Base-by-base conservation (phyloP, 768 basidiomycete species). In the Mycena olivaceomarginata region DNA sequence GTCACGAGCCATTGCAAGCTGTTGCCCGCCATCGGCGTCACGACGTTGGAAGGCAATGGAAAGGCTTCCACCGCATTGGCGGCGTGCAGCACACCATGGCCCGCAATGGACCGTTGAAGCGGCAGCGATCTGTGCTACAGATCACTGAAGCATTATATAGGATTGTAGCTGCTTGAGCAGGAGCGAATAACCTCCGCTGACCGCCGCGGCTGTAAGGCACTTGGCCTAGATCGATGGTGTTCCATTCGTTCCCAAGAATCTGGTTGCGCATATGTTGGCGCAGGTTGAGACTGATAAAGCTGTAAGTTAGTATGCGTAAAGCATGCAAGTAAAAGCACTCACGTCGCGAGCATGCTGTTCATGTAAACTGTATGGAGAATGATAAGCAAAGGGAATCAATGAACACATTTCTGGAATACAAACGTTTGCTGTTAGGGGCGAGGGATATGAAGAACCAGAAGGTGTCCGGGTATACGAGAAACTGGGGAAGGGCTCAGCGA, bases 321-420 rank as follows among this genome's bases (percentile, higher is more conserved):
- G 12, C 16, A 43, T 9, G 31, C 5, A 0, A 22, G 51, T 7
- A 9, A 39, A 20, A 41, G n/a, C 22, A 62, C 78, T 5, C 46
- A 79, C 78, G 78, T 79, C 15, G 75, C 67, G 51, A 79, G 71
- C 78, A 79, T 79, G 48, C 78, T 79, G 31, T 76, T 79, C 78
- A 79, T 79, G 68, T 79, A 79, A 1, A 79, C 75, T 79, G 39
- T 1, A n/a, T 13, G 20, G 41, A 16, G 5, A 1, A 40, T 63
- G 20, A 15, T 67, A 22, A 59, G 53, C n/a, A 18, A 43, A 1
- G 0, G 12, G 43, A 25, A 3, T 7, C 13, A 22, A 69, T 5
- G 12, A 15, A 2, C 11, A 53, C 25, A 51, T 31, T 31, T 31
- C 31, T 3, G 51, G 39, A 13, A 16, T 6, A 66, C 13, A 20